phyloP scores from a whole-genome alignment of 176 grass and related monocot species.

The Pontederia crassipes region DNA sequence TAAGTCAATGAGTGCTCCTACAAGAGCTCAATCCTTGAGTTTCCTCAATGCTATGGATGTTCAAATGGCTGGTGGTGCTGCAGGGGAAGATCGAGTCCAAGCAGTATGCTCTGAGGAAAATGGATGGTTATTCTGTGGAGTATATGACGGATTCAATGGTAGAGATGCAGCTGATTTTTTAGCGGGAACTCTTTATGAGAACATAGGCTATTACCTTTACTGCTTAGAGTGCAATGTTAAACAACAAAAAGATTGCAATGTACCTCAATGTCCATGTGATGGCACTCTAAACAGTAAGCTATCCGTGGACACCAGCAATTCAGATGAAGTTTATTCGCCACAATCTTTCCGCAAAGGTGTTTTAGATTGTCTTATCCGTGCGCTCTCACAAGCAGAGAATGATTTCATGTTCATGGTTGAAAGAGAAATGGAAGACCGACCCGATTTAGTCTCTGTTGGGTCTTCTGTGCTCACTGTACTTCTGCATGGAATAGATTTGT shows the following conservation, averaged over 20 bases:
- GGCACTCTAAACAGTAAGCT: slow-evolving; percentile 40
- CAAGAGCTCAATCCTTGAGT: slow-evolving; percentile 41
- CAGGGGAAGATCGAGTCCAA: slow-evolving; percentile 98
- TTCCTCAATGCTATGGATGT: slow-evolving; percentile 66
- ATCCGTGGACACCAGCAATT: slow-evolving; percentile 38
- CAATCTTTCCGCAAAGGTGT: slow-evolving; percentile 52
- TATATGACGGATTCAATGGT: slow-evolving; percentile 97
- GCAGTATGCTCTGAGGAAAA: slow-evolving; percentile 96
- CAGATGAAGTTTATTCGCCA: slow-evolving; percentile 10
- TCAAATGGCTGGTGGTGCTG: slow-evolving; percentile 86
- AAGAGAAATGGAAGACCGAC: slow-evolving; percentile 79
- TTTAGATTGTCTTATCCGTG: slow-evolving; percentile 54
- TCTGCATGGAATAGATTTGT: slow-evolving; percentile 72
- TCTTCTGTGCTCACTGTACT: slow-evolving; percentile 73
- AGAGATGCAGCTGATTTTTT: slow-evolving; percentile 95
- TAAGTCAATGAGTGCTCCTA: slow-evolving; percentile 49
- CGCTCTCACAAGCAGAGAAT: slow-evolving; percentile 86
- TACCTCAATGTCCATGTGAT: neutral
- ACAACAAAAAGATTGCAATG: slow-evolving; percentile 25
- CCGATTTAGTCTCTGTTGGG: slow-evolving; percentile 88
- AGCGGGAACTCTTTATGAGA: slow-evolving; percentile 82
- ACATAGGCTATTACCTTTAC: slow-evolving; percentile 71
- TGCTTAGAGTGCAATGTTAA: slow-evolving; percentile 52
- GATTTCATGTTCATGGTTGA: slow-evolving; percentile 82
- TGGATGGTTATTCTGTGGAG: slow-evolving; percentile 85